These are phyloP conservation scores for Phylloboletellus chloephorus DNA, from an alignment of 1,284 basidiomycete species.

Conservation along the genomic window DNA sequence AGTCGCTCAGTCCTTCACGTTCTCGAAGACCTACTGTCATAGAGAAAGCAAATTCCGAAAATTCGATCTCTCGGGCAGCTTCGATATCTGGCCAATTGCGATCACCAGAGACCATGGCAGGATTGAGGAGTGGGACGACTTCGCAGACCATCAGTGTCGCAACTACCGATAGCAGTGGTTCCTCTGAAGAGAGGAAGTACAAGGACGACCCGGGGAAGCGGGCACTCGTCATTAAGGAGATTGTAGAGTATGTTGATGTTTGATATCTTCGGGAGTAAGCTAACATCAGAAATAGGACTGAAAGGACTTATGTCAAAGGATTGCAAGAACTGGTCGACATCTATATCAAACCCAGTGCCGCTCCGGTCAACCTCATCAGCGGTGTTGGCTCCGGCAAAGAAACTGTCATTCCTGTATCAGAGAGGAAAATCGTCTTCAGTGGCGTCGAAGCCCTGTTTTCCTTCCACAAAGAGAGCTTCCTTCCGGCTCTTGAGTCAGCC, in stretches of 20 bases:
- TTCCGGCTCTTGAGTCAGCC: slow-evolving; percentile 81
- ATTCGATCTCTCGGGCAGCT: slow-evolving; percentile 34
- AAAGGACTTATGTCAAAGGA: slow-evolving; percentile 91
- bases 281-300: slow-evolving; percentile 57
- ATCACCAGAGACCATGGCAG: slow-evolving; percentile 53
- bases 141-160: slow-evolving; percentile 66
- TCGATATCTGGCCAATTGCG: slow-evolving; percentile 53
- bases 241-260: slow-evolving; percentile 64
- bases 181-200: slow-evolving; percentile 73
- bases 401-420: slow-evolving; percentile 78
- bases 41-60: slow-evolving; percentile 48
- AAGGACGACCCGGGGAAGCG: slow-evolving; percentile 85
- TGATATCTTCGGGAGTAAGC: slow-evolving; percentile 11
- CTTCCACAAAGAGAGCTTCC: slow-evolving; percentile 89
- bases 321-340: slow-evolving; percentile 92
- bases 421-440: slow-evolving; percentile 90
- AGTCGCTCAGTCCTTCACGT: slow-evolving; percentile 35
- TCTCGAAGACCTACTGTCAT: slow-evolving; percentile 60
- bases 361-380: slow-evolving; percentile 63
- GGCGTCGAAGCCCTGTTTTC: slow-evolving; percentile 87
- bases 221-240: slow-evolving; percentile 76
- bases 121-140: slow-evolving; percentile 52
- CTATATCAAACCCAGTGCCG: slow-evolving; percentile 85
- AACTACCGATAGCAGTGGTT: slow-evolving; percentile 64
- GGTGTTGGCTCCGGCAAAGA: slow-evolving; percentile 72